Evolutionary conservation across 345 rosid genomes (phyloP).

Genomic region (Noccaea bulbosa): DNA sequence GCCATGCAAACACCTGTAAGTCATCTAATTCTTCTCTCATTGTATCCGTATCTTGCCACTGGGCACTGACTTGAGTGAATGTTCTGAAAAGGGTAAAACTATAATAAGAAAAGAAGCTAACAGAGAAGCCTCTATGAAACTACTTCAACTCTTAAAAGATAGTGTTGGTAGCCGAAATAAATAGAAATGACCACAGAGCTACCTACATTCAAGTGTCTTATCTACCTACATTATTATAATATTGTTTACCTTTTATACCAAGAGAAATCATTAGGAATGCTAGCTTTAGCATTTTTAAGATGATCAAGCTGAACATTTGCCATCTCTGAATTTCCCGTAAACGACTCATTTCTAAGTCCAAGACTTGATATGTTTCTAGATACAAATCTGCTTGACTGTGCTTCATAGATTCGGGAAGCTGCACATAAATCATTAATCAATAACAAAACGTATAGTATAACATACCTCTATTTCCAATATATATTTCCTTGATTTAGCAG

Average conservation of each 20-base stretch:
- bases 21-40: constrained; percentile 99
- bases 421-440: constrained; percentile 32
- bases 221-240: neutral
- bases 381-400: constrained; percentile 98
- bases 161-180: too few relatives aligned
- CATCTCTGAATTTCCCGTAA: constrained; percentile 96
- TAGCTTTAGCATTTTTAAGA: constrained; percentile 98
- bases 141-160: constrained; percentile 21
- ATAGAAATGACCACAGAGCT: neutral
- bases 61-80: constrained; percentile 96
- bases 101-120: constrained; percentile 23
- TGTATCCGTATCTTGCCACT: constrained; percentile 99
- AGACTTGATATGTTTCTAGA: constrained; percentile 96
- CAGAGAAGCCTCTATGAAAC: constrained; percentile 2
- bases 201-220: constrained; percentile 6
- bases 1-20: constrained; percentile 66
- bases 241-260: constrained; percentile 91
- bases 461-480: neutral
- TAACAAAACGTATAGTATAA: neutral
- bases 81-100: constrained; percentile 60
- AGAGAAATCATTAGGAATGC: constrained; percentile 99
- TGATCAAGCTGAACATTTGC: constrained; percentile 99
- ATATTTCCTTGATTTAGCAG: neutral
- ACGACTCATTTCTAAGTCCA: constrained; percentile 99
- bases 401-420: constrained; percentile 99